phyloP scores from a whole-genome alignment of 257 asterid species.

The Datura wrightii region DNA sequence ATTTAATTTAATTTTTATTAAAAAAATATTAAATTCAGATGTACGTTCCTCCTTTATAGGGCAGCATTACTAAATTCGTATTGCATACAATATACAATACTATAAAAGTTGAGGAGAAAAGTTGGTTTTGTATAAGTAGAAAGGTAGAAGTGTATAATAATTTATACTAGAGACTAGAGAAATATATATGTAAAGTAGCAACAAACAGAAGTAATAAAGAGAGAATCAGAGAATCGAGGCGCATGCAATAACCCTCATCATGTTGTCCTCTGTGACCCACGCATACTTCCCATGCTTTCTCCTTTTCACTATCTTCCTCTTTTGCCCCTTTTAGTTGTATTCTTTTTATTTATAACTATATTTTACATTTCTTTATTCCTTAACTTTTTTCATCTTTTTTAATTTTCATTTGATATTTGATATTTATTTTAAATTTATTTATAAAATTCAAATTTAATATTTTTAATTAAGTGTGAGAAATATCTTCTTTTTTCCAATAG shows the following conservation, averaged over 20 bases:
- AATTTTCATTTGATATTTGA: background rate
- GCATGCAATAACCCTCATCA: slow-evolving; percentile 77
- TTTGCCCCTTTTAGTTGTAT: slow-evolving; percentile 26
- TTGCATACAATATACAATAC: too few relatives aligned
- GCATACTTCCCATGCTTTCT: slow-evolving; percentile 53
- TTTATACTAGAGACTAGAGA: background rate
- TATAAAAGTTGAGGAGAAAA: background rate
- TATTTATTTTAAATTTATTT: background rate
- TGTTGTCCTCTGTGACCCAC: slow-evolving; percentile 64
- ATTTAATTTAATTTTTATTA: too few relatives aligned
- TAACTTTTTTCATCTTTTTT: background rate
- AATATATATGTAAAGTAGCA: background rate
- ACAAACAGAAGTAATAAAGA: slow-evolving; percentile 26
- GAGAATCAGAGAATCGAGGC: slow-evolving; percentile 55
- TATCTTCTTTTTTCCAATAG: background rate
- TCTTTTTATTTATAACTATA: slow-evolving; percentile 26
- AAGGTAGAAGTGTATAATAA: slow-evolving; percentile 5
- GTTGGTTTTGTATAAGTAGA: slow-evolving; percentile 1
- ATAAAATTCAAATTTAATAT: background rate
- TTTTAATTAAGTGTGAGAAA: background rate
- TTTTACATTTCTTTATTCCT: background rate
- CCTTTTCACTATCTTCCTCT: slow-evolving; percentile 33
- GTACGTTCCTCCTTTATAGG: too few relatives aligned
- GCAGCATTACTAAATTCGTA: too few relatives aligned
- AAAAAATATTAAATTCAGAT: too few relatives aligned